Base-by-base conservation (phyloP, 2,329 filamentous ascomycete genomes). In the Colletotrichum spinosum region DNA sequence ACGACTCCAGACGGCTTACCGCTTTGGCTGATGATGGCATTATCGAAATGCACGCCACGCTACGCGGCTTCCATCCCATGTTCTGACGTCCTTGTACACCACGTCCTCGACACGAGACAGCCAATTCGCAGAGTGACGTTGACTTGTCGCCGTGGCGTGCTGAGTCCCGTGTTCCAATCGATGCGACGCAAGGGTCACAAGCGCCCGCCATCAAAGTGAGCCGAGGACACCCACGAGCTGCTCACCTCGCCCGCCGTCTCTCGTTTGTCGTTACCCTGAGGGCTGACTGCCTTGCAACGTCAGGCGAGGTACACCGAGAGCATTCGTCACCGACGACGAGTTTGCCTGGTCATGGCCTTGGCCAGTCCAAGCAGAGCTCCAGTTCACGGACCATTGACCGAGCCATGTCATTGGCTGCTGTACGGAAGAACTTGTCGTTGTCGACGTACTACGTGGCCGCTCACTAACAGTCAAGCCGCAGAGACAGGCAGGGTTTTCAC, bases 21-120 rank as follows among this genome's bases (percentile, higher is more conserved):
- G 15, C 37, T 62, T 56, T 35, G 33, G 55, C 33, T 42, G 12
- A n/a, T 38, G 45, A 50, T 38, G 57, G 57, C 57, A 45, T 37
- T n/a, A 10, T 50, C 41, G 17, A 61, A 35, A 65, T 65, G 62
- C 62, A 49, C 51, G 57, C 51, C 51, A 42, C 38, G 45, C 33
- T 38, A 9, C 12, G 25, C 25, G 25, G 25, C 25, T 25, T 35
- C 12, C 46, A 53, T 45, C 57, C 45, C 62, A 42, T 52, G 34
- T 48, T 37, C 15, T 25, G 25, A 25, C 25, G 25, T 25, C 25
- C 25, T 17, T 17, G 38, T 13, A 33, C 25, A 35, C 11, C 39
- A 12, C 39, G 15, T 11, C 17, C 39, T 41, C 12, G 39, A 9
- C 39, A n/a, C 8, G 52, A 25, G 25, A 35, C 12, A 35, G 15